phyloP scores from a whole-genome alignment of 2,329 filamentous ascomycete species.

The Tolypocladium pustulatum region DNA sequence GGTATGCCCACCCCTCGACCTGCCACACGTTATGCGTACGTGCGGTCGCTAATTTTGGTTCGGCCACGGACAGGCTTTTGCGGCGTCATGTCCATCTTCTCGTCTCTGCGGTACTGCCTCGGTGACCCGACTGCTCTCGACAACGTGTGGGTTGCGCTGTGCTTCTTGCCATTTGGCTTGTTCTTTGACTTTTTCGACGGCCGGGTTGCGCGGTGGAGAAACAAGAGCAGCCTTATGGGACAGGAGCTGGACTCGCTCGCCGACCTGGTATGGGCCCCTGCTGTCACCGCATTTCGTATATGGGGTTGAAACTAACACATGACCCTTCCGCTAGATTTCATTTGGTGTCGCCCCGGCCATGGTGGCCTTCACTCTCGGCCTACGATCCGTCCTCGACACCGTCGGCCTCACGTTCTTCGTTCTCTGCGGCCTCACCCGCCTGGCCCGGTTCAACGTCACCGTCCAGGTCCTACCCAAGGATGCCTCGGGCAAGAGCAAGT shows the following conservation, averaged over 20 bases:
- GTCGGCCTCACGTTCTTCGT: constrained; percentile 77
- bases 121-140: constrained; percentile 53
- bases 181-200: constrained; percentile 99
- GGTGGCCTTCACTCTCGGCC: constrained; percentile 77
- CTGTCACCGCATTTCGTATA: neutral
- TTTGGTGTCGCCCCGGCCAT: constrained; percentile 87
- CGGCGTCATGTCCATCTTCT: constrained; percentile 91
- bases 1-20: constrained; percentile 30
- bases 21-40: neutral
- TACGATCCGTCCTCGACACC: constrained; percentile 78
- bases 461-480: constrained; percentile 86
- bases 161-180: constrained; percentile 80
- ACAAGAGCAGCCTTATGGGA: constrained; percentile 96
- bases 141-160: constrained; percentile 73
- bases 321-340: constrained; percentile 58
- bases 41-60: neutral
- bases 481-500: constrained; percentile 78
- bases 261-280: constrained; percentile 59
- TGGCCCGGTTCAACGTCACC: constrained; percentile 97
- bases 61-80: constrained; percentile 49
- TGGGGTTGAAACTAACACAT: neutral
- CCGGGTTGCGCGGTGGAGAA: constrained; percentile 89
- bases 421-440: constrained; percentile 82
- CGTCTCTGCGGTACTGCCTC: constrained; percentile 86
- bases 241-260: constrained; percentile 94